Conservation (phyloP, 768 basidiomycete species). For the Russula compacta region DNA sequence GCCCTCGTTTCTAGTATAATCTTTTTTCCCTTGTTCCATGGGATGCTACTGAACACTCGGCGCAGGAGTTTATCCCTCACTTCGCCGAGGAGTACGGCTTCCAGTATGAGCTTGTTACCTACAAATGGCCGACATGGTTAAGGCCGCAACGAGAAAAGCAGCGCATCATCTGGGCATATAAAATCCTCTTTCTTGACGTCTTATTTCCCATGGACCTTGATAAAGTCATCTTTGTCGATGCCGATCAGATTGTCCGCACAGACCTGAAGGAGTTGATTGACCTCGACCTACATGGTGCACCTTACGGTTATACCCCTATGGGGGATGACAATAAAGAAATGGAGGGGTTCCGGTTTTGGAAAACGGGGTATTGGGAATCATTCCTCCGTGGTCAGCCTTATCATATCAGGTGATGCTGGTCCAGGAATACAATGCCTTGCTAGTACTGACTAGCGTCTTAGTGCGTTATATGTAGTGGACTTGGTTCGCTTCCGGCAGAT, state of each 20-base stretch:
- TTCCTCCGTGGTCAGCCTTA: constrained; percentile 78
- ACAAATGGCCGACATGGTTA: constrained; percentile 99
- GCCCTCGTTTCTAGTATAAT: constrained; percentile 80
- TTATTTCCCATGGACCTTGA: constrained; percentile 98
- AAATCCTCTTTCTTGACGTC: constrained; percentile 97
- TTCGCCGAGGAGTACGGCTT: constrained; percentile 87
- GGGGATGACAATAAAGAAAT: constrained; percentile 90
- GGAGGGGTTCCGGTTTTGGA: constrained; percentile 99
- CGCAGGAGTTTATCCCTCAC: constrained; percentile 88
- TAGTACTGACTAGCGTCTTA: constrained; percentile 25
- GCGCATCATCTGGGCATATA: constrained; percentile 98
- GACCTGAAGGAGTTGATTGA: constrained; percentile 94
- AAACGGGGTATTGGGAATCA: constrained; percentile 91
- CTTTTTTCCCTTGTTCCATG: not conserved
- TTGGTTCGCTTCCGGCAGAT: constrained; percentile 86
- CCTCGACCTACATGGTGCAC: constrained; percentile 83
- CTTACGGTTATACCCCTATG: constrained; percentile 97
- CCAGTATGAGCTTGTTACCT: constrained; percentile 95
- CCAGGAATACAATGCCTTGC: not conserved
- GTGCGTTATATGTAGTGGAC: constrained; percentile 94
- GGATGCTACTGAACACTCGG: not conserved
- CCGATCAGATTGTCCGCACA: constrained; percentile 94
- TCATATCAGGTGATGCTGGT: constrained; percentile 73
- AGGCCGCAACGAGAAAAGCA: constrained; percentile 97
- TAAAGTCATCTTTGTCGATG: constrained; percentile 98